phyloP scores from a whole-genome alignment of 148 eudicot species.

The Camellia granthamiana region DNA sequence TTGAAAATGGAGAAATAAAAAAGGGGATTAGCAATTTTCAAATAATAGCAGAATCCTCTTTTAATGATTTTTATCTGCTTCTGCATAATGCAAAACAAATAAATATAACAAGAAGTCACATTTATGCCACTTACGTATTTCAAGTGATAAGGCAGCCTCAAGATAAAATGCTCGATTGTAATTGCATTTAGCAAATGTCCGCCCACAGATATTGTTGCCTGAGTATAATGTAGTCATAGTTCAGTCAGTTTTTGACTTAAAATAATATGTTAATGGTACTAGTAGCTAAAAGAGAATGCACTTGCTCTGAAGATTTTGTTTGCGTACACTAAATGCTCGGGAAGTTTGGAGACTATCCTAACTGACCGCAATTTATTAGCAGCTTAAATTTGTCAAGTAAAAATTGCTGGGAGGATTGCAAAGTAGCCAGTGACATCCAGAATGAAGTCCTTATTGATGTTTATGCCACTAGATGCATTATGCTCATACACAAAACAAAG shows the following conservation, averaged over 20 bases:
- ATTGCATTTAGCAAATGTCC: constrained; percentile 37
- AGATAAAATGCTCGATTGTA: constrained; percentile 42
- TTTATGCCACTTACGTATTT: constrained; percentile 44
- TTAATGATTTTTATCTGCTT: not conserved
- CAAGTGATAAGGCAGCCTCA: constrained; percentile 38
- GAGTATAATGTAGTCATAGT: constrained; percentile 6
- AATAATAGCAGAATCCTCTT: not conserved
- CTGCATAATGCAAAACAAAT: not conserved
- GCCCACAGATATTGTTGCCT: constrained; percentile 41
- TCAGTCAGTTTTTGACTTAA: not conserved
- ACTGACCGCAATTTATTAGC: not conserved
- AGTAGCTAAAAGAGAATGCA: not conserved
- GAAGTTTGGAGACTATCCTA: not conserved
- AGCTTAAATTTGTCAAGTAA: not conserved
- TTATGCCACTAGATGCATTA: not conserved
- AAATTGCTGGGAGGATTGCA: not conserved
- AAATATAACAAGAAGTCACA: not conserved
- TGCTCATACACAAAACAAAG: not conserved
- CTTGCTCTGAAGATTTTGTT: not conserved
- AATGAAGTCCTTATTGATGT: not conserved
- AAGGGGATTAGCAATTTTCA: not conserved
- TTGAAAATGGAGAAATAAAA: not conserved
- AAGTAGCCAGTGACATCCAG: not conserved
- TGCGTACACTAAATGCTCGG: not conserved
- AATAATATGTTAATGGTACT: not conserved